phyloP scores from a whole-genome alignment of 306 rosid species.

The Leucaena leucocephala region DNA sequence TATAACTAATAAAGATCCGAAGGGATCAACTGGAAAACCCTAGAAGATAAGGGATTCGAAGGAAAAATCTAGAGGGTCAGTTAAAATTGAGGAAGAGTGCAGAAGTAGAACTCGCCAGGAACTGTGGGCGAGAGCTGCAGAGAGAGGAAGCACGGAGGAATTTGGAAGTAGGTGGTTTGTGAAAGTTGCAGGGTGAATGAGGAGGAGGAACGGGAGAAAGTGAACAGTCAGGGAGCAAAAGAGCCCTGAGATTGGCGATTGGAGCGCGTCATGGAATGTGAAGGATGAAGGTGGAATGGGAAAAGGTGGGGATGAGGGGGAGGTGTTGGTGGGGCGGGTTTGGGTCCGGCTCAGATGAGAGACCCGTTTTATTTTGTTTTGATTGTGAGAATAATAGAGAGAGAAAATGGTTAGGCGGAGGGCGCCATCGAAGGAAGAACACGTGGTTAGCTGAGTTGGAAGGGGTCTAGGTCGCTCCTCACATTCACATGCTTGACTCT shows the following conservation, averaged over 20 bases:
- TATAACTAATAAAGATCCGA: background rate
- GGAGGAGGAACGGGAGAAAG: background rate
- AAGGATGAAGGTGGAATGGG: background rate
- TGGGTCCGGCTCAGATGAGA: background rate
- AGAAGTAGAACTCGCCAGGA: background rate
- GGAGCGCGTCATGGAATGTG: background rate
- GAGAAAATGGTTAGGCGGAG: background rate
- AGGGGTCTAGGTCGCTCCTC: background rate
- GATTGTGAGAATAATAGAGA: background rate
- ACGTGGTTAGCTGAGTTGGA: background rate
- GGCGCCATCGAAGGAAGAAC: background rate
- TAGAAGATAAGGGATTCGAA: background rate
- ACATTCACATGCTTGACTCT: too few relatives aligned
- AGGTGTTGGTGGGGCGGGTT: background rate
- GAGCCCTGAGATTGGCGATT: background rate
- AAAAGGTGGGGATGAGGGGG: background rate
- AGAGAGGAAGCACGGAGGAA: conserved; percentile 21
- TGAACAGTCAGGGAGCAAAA: background rate
- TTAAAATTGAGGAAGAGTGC: background rate
- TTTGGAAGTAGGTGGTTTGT: background rate
- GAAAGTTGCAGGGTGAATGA: background rate
- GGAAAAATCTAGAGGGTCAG: background rate
- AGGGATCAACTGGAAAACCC: background rate
- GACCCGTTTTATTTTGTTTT: background rate
- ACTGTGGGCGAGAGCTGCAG: conserved; percentile 11